Conservation (phyloP, 306 rosid genomes). For the Astragalus membranaceus region DNA sequence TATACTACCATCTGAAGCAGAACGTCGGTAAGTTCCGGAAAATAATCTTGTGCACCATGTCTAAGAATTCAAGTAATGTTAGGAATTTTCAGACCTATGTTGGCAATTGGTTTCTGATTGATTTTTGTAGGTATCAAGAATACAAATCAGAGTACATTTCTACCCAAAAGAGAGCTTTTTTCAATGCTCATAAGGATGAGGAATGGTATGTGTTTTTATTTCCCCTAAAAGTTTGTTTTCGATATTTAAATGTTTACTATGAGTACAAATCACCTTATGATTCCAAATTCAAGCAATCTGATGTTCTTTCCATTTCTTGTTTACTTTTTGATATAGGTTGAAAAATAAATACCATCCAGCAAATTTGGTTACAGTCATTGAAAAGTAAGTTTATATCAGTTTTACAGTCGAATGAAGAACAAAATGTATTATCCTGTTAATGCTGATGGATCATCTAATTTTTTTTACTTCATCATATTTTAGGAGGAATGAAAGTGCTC, state of each 20-base stretch:
- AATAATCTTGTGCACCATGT: conserved; percentile 8
- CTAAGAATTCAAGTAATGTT: background rate
- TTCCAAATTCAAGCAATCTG: background rate
- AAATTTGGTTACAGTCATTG: conserved; percentile 76
- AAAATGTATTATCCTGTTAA: background rate
- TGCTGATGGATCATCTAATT: conserved; percentile 10
- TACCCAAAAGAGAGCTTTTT: conserved; percentile 84
- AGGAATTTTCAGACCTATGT: background rate
- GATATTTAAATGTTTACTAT: conserved; percentile 13
- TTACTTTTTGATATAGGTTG: conserved; percentile 54
- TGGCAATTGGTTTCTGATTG: background rate
- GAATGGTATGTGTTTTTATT: conserved; percentile 53
- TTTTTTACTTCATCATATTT: background rate
- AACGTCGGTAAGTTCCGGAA: conserved; percentile 64
- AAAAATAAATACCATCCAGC: conserved; percentile 96
- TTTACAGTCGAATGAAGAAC: conserved; percentile 8
- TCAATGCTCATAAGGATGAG: conserved; percentile 89
- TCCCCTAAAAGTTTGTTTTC: background rate
- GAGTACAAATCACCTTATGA: background rate
- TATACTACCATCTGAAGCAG: conserved; percentile 90
- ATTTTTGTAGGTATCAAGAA: conserved; percentile 76
- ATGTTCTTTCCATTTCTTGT: conserved; percentile 14
- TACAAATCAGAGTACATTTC: conserved; percentile 90
- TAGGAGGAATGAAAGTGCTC: conserved; percentile 96
- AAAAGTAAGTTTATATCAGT: conserved; percentile 49